phyloP scores from a whole-genome alignment of 192 early-diverging fungal species.

The Ambispora gerdemannii region DNA sequence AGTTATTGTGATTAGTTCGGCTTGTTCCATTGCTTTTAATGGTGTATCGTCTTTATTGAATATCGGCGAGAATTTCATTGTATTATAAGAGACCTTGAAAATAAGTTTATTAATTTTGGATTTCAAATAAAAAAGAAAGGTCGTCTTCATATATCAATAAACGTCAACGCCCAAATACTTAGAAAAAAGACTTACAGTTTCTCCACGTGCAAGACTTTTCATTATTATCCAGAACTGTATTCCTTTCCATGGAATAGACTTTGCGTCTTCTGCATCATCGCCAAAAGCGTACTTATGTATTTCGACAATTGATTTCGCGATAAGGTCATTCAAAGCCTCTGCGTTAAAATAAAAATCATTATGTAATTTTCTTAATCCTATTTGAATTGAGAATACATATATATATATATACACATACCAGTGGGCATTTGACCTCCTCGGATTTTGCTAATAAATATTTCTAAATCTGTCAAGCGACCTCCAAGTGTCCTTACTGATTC shows the following conservation, averaged over 20 bases:
- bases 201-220: constrained; percentile 58
- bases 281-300: constrained; percentile 85
- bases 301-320: constrained; percentile 75
- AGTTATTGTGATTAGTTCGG: constrained; percentile 78
- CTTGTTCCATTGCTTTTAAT: constrained; percentile 83
- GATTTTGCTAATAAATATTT: constrained; percentile 87
- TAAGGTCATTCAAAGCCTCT: constrained; percentile 82
- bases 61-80: constrained; percentile 70
- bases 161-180: neutral
- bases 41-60: constrained; percentile 85
- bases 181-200: constrained; percentile 42
- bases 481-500: constrained; percentile 69
- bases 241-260: constrained; percentile 62
- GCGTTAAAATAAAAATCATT: too few relatives aligned
- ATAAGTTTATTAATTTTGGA: neutral
- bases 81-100: constrained; percentile 73
- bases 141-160: too few relatives aligned
- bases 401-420: constrained; percentile 42
- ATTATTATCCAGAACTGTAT: constrained; percentile 92
- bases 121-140: constrained; percentile 3
- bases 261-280: constrained; percentile 52
- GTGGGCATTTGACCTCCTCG: constrained; percentile 59
- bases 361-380: too few relatives aligned
- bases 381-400: neutral
- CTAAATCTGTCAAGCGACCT: constrained; percentile 87